Evolutionary conservation across 2,329 filamentous ascomycete genomes (phyloP).

Genomic region (Colletotrichum sp.): DNA sequence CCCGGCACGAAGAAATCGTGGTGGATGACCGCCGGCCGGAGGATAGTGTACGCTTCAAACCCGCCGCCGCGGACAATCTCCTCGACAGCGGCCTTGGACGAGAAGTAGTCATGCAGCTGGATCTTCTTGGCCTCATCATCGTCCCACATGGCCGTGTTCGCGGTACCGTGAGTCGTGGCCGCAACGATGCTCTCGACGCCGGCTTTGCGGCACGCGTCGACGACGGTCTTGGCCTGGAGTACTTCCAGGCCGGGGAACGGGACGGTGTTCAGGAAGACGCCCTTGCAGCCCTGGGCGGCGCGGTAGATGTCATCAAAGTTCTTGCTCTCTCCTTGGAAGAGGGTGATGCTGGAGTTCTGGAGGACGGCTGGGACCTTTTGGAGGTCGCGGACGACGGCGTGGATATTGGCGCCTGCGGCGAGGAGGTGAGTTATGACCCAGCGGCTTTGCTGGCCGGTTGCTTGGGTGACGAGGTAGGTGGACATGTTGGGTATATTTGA

Average conservation of each 20-base stretch:
- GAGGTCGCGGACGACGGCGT: constrained; percentile 39
- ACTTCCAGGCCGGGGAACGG: constrained; percentile 31
- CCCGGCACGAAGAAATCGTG: constrained; percentile 30
- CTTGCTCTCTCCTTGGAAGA: constrained; percentile 40
- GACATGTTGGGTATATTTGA: constrained; percentile 26
- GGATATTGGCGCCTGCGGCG: constrained; percentile 34
- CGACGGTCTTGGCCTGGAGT: constrained; percentile 33
- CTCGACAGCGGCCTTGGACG: constrained; percentile 42
- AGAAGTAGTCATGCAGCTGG: constrained; percentile 33
- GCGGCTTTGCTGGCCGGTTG: constrained; percentile 36
- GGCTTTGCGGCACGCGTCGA: constrained; percentile 34
- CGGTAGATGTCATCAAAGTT: constrained; percentile 32
- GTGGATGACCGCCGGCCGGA: constrained; percentile 34
- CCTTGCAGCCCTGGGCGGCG: constrained; percentile 37
- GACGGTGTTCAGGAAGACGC: constrained; percentile 32
- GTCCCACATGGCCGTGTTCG: constrained; percentile 27
- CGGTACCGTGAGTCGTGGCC: constrained; percentile 26
- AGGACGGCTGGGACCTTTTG: constrained; percentile 31
- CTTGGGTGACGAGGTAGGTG: constrained; percentile 39
- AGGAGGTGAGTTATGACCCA: constrained; percentile 36
- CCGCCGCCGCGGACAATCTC: constrained; percentile 30
- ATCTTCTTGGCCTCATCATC: constrained; percentile 7
- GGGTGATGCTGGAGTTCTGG: constrained; percentile 27
- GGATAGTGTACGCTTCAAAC: constrained; percentile 36
- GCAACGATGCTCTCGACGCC: constrained; percentile 32